Conservation (phyloP, 352 stramenopile genomes). For the Pythium rhizo-oryzae region DNA sequence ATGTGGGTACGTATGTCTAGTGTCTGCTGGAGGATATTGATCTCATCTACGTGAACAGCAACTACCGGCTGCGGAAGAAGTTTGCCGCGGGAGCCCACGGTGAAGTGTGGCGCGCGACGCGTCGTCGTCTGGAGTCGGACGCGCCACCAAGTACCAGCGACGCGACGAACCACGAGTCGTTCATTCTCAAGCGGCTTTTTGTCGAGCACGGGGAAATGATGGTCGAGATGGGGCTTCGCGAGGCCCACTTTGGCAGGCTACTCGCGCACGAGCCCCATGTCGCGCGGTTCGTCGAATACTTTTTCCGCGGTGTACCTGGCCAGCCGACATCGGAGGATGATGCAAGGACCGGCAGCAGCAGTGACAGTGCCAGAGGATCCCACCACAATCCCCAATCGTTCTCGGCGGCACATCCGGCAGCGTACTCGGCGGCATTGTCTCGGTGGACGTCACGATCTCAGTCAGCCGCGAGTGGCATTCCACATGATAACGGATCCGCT, state of each 20-base stretch:
- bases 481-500: neutral
- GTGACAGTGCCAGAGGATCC: neutral
- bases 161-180: slow-evolving; percentile 40
- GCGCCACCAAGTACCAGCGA: neutral
- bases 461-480: too few species aligned
- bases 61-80: slow-evolving; percentile 75
- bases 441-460: neutral
- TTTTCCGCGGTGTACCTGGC: slow-evolving; percentile 50
- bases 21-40: slow-evolving; percentile 54
- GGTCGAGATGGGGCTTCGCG: slow-evolving; percentile 74
- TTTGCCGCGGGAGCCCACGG: slow-evolving; percentile 87
- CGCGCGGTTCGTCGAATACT: slow-evolving; percentile 87
- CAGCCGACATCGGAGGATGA: neutral
- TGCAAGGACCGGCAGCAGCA: neutral
- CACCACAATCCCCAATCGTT: neutral
- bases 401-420: neutral
- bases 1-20: slow-evolving; percentile 18
- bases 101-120: slow-evolving; percentile 53
- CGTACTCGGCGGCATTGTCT: neutral
- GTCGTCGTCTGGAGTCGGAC: neutral
- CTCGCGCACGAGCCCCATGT: slow-evolving; percentile 62
- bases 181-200: slow-evolving; percentile 89
- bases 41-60: slow-evolving; percentile 71
- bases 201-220: slow-evolving; percentile 65
- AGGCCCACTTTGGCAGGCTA: slow-evolving; percentile 80